Base-by-base conservation (phyloP, 2,329 filamentous ascomycete genomes). In the Botrytis medusae region DNA sequence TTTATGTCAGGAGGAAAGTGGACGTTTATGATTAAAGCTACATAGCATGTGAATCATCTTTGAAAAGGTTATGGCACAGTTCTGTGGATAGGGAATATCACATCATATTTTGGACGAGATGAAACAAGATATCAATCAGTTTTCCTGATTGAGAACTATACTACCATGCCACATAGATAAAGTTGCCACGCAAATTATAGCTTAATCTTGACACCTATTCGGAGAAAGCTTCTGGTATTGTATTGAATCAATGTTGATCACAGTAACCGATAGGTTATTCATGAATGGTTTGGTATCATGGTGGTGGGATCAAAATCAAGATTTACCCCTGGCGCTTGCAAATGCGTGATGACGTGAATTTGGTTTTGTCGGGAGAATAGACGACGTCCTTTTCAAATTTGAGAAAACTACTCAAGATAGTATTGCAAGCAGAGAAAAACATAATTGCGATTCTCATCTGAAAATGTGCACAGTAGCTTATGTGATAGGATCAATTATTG, bases 281-380 rank as follows among this genome's bases (percentile, higher is more conserved):
- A 29, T 67, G 34, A n/a, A 67, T 65, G 14, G 3, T 37, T 67
- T 67, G 44, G 46, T 29, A 62, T 62, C 34, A 34, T 40, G 60
- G 10, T 37, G 59, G 29, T 67, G 71, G 69, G 69, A 64, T 48
- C n/a, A 44, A 54, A 73, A 73, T 54, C 73, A 74, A 73, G 37
- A 72, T 64, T 69, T 48, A 75, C 73, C 73, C 73, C 67, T 72
- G 74, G 32, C 67, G 44, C 51, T 69, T 70, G 37, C 46, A 65
- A 59, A 69, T 74, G 74, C 69, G 46, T 61, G 62, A 75, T 74
- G 74, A 75, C 73, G 16, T 57, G 44, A 48, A 65, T 22, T 65
- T 48, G 20, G 42, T 25, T 44, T 46, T 65, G 22, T 12, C 42
- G 34, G 22, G 42, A 25, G 62, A 48, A 65, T 65, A 65, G 6